Evolutionary conservation across 768 basidiomycete species (phyloP).

Genomic region (Chalciporus piperatus): DNA sequence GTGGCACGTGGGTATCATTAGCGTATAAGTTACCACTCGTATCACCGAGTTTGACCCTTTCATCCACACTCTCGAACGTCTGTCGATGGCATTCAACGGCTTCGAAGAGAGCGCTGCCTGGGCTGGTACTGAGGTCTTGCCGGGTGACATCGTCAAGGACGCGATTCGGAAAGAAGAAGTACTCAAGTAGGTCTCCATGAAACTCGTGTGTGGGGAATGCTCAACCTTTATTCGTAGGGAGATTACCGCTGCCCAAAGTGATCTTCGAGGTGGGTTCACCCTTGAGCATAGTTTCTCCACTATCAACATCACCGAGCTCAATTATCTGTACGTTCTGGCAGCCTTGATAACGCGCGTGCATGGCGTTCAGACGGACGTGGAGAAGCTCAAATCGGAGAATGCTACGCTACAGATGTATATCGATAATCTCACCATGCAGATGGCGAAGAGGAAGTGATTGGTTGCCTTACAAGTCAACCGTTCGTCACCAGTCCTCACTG

Average conservation of each 20-base stretch:
- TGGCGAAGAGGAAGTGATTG: conserved; percentile 69
- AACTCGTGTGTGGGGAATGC: background rate
- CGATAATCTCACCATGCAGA: conserved; percentile 84
- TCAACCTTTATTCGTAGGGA: conserved; percentile 47
- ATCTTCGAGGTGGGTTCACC: conserved; percentile 59
- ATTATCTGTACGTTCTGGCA: conserved; percentile 25
- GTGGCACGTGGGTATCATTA: background rate
- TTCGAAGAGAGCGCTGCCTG: conserved; percentile 45
- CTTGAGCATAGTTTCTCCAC: background rate
- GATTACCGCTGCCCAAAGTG: conserved; percentile 70
- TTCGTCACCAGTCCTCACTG: background rate
- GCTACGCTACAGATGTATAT: conserved; percentile 86
- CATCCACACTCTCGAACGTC: background rate
- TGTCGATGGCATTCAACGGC: conserved; percentile 45
- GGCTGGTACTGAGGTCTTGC: conserved; percentile 45
- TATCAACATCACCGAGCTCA: background rate
- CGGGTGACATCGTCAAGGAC: conserved; percentile 68
- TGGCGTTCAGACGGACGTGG: conserved; percentile 71
- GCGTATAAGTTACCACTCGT: too few species aligned
- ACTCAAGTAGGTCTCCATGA: conserved; percentile 57
- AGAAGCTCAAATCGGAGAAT: conserved; percentile 76
- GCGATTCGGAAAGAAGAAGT: conserved; percentile 74
- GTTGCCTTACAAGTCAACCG: background rate
- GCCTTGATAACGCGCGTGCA: conserved; percentile 68
- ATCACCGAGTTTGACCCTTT: background rate